phyloP scores from a whole-genome alignment of 768 basidiomycete species.

The Erythrobasidium yunnanense region DNA sequence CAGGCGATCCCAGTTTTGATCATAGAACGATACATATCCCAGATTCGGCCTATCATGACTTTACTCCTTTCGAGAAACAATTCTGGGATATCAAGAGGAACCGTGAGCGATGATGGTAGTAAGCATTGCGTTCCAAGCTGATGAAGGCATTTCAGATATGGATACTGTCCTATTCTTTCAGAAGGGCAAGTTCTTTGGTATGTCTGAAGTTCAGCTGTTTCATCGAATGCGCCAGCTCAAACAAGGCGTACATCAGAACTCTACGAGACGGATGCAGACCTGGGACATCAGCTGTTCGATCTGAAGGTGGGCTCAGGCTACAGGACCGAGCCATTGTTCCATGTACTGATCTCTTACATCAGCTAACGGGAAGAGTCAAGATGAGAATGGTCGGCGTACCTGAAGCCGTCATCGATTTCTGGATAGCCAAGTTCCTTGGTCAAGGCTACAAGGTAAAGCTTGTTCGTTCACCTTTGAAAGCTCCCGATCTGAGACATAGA shows the following conservation, averaged over 20 bases:
- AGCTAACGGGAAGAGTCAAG: constrained; percentile 63
- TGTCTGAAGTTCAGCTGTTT: neutral
- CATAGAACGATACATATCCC: constrained; percentile 78
- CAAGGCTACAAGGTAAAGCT: constrained; percentile 40
- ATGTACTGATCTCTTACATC: neutral
- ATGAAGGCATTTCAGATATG: constrained; percentile 47
- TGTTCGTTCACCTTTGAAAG: constrained; percentile 42
- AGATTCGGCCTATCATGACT: constrained; percentile 58
- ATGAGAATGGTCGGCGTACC: constrained; percentile 99
- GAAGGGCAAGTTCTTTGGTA: constrained; percentile 54
- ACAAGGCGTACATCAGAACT: constrained; percentile 40
- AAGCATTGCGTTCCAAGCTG: neutral
- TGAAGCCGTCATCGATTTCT: constrained; percentile 82
- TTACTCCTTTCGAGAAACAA: constrained; percentile 93
- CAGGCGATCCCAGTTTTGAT: constrained; percentile 66
- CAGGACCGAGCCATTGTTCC: neutral
- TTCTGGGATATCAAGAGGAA: constrained; percentile 62
- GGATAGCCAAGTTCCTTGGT: constrained; percentile 49
- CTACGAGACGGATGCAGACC: constrained; percentile 89
- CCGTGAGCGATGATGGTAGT: neutral
- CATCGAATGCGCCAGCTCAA: neutral
- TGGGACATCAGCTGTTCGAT: constrained; percentile 90
- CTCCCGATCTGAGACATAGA: constrained; percentile 51
- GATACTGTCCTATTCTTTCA: constrained; percentile 97
- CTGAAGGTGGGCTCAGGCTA: constrained; percentile 49